Base-by-base conservation (phyloP, 192 early-diverging fungal genomes). In the Coemansia sp. region DNA sequence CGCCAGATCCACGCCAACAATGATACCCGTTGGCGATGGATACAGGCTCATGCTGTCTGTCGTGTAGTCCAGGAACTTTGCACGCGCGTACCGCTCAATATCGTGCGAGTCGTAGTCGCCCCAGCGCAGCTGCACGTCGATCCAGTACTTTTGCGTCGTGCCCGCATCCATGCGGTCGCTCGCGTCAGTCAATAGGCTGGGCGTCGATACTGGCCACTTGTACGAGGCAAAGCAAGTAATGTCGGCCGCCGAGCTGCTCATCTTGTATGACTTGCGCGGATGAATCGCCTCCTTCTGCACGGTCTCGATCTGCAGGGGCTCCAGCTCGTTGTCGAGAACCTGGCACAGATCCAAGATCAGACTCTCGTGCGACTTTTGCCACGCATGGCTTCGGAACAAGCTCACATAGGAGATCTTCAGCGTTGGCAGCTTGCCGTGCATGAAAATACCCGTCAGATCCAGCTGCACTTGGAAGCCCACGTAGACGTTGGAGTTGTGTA, bases 391-490 rank as follows among this genome's bases (percentile, higher is more conserved):
- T 69, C 97, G 89, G 91, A 99, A 98, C 70, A 99, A 91, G 76
- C 98, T 96, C 86, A 99, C 98, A 43, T 98, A 86, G 6, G 96
- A 97, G 76, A 99, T 98, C 89, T 99, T 99, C 7, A 99, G 88
- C 2, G 97, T 99, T 16, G 97, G 97, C 70, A 99, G 96, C 84
- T 99, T 99, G 69, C 97, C 97, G 84, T 99, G 96, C 97, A 99
- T 99, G 74, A 98, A 99, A 55, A 99, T 99, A 79, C 97, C 97
- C 7, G 97, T 99, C 77, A 99, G 87, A 89, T 99, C 97, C 47
- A 99, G 87, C 84, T 99, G 97, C 67, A 98, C 96, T 82, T 98
- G 95, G 95, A 99, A 99, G 85, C 97, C 97, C 59, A 99, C 94
- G 74, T 99, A 99, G 19, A 99, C 97, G 78, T 99, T 97, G 37